These are phyloP conservation scores for Bothriochloa decipiens DNA, from an alignment of 176 grass and related monocot genomes.

Conservation along the genomic window DNA sequence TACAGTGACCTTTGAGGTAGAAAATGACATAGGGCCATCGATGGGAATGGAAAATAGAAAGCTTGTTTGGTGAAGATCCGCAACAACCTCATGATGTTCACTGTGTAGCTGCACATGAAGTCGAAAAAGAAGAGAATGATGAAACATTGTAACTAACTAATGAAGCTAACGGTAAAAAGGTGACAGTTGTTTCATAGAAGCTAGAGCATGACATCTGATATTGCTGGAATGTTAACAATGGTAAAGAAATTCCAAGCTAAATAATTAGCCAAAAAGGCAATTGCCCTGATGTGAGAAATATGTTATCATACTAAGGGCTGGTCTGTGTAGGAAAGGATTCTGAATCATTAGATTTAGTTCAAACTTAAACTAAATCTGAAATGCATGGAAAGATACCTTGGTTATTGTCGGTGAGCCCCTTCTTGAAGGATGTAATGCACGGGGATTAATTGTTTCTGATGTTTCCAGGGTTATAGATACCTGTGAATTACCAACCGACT, in stretches of 20 bases:
- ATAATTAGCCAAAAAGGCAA: slow-evolving; percentile 10
- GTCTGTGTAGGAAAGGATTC: not conserved
- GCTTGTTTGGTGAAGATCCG: slow-evolving; percentile 87
- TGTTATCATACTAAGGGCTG: slow-evolving; percentile 1
- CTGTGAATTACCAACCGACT: slow-evolving; percentile 43
- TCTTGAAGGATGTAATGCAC: slow-evolving; percentile 91
- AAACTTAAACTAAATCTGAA: slow-evolving; percentile 7
- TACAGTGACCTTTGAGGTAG: slow-evolving; percentile 83
- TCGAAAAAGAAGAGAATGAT: not conserved
- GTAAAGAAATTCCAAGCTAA: not conserved
- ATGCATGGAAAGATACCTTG: slow-evolving; percentile 62
- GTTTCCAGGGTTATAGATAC: slow-evolving; percentile 91
- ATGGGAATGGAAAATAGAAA: slow-evolving; percentile 96
- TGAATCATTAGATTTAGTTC: not conserved
- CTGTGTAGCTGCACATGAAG: slow-evolving; percentile 68
- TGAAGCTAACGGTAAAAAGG: not conserved
- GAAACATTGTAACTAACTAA: slow-evolving; percentile 15
- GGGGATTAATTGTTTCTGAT: slow-evolving; percentile 86
- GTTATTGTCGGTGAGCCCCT: slow-evolving; percentile 85
- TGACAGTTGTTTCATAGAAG: not conserved
- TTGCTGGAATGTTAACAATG: not conserved
- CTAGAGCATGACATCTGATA: not conserved
- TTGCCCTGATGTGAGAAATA: not conserved
- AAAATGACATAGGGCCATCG: slow-evolving; percentile 93
- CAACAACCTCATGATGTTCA: slow-evolving; percentile 94